Base-by-base conservation (phyloP, 805 yeast genomes). In the Dipodascopsis uninucleata region DNA sequence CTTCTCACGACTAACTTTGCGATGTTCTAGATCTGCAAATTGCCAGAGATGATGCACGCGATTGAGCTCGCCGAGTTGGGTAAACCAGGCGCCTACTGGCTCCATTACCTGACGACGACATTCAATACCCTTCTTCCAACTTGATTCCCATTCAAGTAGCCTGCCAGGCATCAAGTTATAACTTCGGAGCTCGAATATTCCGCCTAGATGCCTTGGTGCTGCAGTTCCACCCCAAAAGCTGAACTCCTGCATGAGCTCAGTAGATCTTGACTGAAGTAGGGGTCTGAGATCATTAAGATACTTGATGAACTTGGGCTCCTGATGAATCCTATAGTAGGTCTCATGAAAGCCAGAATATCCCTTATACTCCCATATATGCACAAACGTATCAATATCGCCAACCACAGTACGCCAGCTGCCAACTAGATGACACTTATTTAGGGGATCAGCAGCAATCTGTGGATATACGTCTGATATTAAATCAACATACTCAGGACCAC, bases 41-140 rank as follows among this genome's bases (percentile, higher is more conserved):
- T 69, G 73, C 73, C 73, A 69, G 34, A 69, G 51, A 41, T 69
- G 73, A 44, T 68, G 67, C 4, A 69, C 73, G 16, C 65, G 56
- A 55, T 69, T 69, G n/a, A 69, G 58, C 4, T 57, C 49, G 4
- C 73, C 73, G 23, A 69, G 51, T 47, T 66, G 68, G 21, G 67
- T 53, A 54, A 69, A 69, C 73, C 73, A 69, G 4, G 73, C 73
- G 4, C 73, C 73, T 1, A 69, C 72, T 1, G 73, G 73, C 58
- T 69, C 72, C 73, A 69, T 69, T 17, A 69, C 74, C 48, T 69
- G 64, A n/a, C 68, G 57, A n/a, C 73, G 65, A 51, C 60, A 64
- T 51, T 69, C 69, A 22, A 69, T 55, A 5, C 73, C 73, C 46
- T 60, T 54, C 28, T 62, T 58, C 73, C 73, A 69, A 44, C 63